Evolutionary conservation across 805 yeast species (phyloP), one percentile per base, ranked within the genome.

Genomic region (Lachancea fermentati): DNA sequence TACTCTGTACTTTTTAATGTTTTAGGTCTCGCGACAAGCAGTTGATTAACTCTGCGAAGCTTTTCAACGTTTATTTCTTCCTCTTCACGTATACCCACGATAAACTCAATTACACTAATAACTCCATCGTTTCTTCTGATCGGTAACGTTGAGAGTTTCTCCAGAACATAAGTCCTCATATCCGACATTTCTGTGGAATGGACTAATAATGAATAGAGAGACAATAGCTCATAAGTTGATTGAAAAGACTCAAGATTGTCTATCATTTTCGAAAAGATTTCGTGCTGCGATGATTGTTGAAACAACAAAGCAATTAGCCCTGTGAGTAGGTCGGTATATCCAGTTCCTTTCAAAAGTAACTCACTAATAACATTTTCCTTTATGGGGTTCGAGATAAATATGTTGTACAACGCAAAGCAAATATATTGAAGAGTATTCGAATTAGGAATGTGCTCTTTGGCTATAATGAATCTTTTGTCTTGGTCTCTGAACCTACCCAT

Each of bases 1-100:
- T 86, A 91, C 0, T 57, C 68, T 0, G 55, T 58, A 0, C 78
- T 66, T 1, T 68, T 41, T 6, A 81, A 52, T 0, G 55, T 51
- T 34, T 61, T 63, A 0, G 97, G 96, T 44, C 79, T 79, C 13
- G 79, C 62, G 19, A 82, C 57, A 12, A 91, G 58, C 2, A 86
- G 69, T 31, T 71, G 73, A n/a, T 84, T 76, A 1, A 85, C 83
- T 42, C 79, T 75, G 19, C 76, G 78, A 35, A 85, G 68, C 48
- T 78, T 82, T 24, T 76, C 78, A n/a, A 79, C 60, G 46, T 79
- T 79, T 11, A 87, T 48, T 26, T 54, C 49, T 41, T 82, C 91
- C 39, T 72, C 69, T 31, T 86, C 94, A 42, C 96, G 67, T 18
- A 85, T 66, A 0, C 95, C 95, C 11, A 84, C 66, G 0, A 85